These are phyloP conservation scores for Trametes cubensis DNA, from an alignment of 768 basidiomycete species.

Conservation along the genomic window DNA sequence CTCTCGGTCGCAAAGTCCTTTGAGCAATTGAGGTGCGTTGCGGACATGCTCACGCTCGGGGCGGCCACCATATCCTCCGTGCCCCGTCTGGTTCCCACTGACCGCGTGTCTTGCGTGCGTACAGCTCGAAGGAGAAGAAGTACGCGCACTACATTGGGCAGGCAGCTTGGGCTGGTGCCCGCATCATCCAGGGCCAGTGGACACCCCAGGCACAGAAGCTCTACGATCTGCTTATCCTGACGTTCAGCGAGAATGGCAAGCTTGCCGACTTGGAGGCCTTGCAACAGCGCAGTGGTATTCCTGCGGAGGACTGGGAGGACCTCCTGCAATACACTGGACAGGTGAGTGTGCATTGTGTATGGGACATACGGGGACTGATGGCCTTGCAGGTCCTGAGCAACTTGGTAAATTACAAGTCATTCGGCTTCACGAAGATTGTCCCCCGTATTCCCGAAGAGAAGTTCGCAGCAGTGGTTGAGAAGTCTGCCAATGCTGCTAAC, in stretches of 20 bases:
- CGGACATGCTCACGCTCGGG: not conserved
- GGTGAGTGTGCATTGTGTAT: slow-evolving; percentile 44
- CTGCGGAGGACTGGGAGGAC: slow-evolving; percentile 65
- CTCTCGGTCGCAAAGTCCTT: slow-evolving; percentile 72
- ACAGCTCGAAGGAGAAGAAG: slow-evolving; percentile 71
- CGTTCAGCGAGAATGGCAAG: slow-evolving; percentile 62
- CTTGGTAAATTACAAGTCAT: slow-evolving; percentile 75
- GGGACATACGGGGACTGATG: not conserved
- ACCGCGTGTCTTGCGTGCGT: not conserved
- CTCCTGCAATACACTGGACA: slow-evolving; percentile 74
- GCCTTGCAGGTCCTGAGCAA: slow-evolving; percentile 52
- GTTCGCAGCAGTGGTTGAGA: slow-evolving; percentile 63
- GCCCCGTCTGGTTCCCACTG: too few species aligned
- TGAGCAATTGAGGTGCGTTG: slow-evolving; percentile 58
- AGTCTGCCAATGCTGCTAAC: slow-evolving; percentile 59
- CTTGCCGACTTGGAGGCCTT: slow-evolving; percentile 60
- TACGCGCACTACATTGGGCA: slow-evolving; percentile 73
- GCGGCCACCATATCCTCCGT: too few species aligned
- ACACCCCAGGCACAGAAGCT: slow-evolving; percentile 68
- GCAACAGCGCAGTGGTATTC: slow-evolving; percentile 55
- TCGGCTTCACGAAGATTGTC: slow-evolving; percentile 85
- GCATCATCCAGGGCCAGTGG: slow-evolving; percentile 86
- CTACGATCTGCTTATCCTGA: slow-evolving; percentile 71
- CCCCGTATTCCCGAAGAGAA: slow-evolving; percentile 65
- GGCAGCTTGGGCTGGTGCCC: slow-evolving; percentile 83